phyloP scores from a whole-genome alignment of 164 flowering plant genomes.

The Chimonanthus praecox region DNA sequence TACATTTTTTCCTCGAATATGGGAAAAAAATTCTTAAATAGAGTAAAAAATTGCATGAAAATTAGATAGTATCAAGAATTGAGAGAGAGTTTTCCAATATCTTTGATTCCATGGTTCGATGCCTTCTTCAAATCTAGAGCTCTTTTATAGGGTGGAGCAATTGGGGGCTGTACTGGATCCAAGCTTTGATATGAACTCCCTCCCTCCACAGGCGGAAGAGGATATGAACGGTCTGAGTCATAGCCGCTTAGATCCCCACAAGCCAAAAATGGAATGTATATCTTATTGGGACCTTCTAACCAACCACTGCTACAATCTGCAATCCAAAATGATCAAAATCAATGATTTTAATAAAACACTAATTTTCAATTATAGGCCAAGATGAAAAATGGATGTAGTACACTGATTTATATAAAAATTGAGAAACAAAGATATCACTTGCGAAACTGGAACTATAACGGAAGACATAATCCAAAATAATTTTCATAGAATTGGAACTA shows the following conservation, averaged over 20 bases:
- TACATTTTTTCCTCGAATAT: too few species aligned
- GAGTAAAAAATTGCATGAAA: background rate
- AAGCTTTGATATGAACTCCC: conserved; percentile 72
- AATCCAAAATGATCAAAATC: background rate
- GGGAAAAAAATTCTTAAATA: too few species aligned
- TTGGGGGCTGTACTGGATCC: conserved; percentile 96
- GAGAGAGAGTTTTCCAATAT: conserved; percentile 49
- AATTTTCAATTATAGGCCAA: too few species aligned
- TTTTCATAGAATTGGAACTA: too few species aligned
- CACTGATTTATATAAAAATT: too few species aligned
- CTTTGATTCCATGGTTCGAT: conserved; percentile 55
- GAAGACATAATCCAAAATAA: too few species aligned
- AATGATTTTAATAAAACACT: too few species aligned
- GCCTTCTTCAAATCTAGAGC: conserved; percentile 94
- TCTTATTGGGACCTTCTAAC: conserved; percentile 95
- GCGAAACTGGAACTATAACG: too few species aligned
- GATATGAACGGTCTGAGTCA: conserved; percentile 98
- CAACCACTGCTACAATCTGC: conserved; percentile 97
- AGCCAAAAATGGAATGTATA: conserved; percentile 91
- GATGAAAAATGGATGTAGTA: too few species aligned
- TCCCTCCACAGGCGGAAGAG: conserved; percentile 64
- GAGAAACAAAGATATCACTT: too few species aligned
- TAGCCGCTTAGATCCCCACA: conserved; percentile 92
- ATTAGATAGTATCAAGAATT: conserved; percentile 28
- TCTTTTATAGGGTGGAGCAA: conserved; percentile 93